Conservation (phyloP, 257 asterid genomes). For the Parsonsia alboflavescens region DNA sequence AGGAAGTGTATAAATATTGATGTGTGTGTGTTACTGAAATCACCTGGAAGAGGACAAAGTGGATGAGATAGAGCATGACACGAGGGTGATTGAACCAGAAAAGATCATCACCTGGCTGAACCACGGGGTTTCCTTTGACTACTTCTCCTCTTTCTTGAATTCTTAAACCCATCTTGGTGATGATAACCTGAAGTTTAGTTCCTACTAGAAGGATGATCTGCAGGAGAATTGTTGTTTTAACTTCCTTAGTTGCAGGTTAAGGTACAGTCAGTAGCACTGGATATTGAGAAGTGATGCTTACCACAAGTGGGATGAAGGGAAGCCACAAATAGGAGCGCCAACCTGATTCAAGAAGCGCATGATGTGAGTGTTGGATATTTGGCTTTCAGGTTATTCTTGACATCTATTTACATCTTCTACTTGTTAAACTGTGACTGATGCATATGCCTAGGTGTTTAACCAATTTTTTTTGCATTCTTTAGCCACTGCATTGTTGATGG, state of each 20-base stretch:
- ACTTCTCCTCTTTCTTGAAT: conserved; percentile 60
- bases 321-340: conserved; percentile 61
- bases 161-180: conserved; percentile 60
- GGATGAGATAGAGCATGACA: conserved; percentile 49
- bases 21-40: conserved; percentile 7
- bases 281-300: conserved; percentile 24
- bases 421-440: too few species aligned
- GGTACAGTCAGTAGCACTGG: background rate
- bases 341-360: too few species aligned
- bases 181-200: conserved; percentile 56
- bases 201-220: conserved; percentile 57
- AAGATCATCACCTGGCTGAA: conserved; percentile 56
- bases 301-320: conserved; percentile 52
- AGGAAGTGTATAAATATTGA: background rate
- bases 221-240: background rate
- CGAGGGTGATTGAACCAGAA: conserved; percentile 69
- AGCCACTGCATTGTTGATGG: background rate
- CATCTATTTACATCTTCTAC: too few species aligned
- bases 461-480: background rate
- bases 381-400: too few species aligned
- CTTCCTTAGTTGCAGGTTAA: background rate
- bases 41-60: conserved; percentile 66
- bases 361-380: too few species aligned
- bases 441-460: background rate
- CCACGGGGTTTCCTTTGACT: conserved; percentile 49